phyloP scores from a whole-genome alignment of 495 filamentous ascomycete species.

The Filosporella fistucella region DNA sequence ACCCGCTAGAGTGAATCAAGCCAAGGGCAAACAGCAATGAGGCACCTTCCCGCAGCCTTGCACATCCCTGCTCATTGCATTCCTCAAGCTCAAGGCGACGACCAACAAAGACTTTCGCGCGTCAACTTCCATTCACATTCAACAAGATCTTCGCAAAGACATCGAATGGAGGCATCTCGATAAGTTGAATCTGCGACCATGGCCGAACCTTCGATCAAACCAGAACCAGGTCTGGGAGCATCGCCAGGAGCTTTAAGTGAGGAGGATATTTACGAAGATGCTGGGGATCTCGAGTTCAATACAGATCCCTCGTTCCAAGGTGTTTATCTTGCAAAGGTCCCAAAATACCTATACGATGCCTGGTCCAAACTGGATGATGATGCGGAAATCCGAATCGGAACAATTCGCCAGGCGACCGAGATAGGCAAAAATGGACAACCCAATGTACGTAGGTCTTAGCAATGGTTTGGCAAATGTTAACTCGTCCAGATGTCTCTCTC shows the following conservation, averaged over 20 bases:
- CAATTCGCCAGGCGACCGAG: slow-evolving; percentile 55
- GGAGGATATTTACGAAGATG: slow-evolving; percentile 82
- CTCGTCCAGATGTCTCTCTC: slow-evolving; percentile 33
- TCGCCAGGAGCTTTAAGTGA: slow-evolving; percentile 59
- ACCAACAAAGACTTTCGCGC: slow-evolving; percentile 5
- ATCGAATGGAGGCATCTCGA: slow-evolving; percentile 14
- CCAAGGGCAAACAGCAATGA: no score
- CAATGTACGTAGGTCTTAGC: no score
- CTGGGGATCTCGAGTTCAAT: slow-evolving; percentile 77
- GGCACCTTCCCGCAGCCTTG: no score
- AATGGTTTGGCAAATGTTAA: no score
- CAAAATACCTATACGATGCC: slow-evolving; percentile 73
- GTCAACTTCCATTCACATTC: neutral
- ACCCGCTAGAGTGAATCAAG: no score
- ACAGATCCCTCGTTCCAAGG: slow-evolving; percentile 33
- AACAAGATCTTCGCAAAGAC: neutral
- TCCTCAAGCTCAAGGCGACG: neutral
- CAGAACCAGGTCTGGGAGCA: slow-evolving; percentile 57
- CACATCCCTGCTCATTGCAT: no score
- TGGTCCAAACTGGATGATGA: slow-evolving; percentile 48
- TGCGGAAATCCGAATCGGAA: slow-evolving; percentile 65
- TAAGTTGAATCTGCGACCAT: slow-evolving; percentile 23
- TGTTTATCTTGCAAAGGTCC: slow-evolving; percentile 73
- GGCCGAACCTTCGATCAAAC: slow-evolving; percentile 54
- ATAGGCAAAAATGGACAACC: no score